Evolutionary conservation across 176 grass and related monocot species (phyloP), one percentile per base, ranked within the genome.

Genomic region (Microstegium vimineum): DNA sequence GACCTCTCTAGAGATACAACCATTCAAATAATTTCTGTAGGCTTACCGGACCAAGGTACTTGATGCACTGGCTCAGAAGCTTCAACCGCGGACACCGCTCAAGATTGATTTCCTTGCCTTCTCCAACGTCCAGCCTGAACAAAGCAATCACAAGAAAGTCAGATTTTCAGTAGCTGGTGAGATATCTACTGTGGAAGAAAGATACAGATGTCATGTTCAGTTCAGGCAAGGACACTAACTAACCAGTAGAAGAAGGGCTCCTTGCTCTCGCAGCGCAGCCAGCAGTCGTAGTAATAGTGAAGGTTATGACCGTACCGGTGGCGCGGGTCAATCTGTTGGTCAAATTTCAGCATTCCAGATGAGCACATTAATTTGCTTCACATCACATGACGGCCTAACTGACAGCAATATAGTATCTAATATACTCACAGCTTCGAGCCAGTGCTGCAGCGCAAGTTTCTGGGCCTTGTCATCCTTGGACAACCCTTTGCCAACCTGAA

Each of bases 191-290:
- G n/a, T n/a, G n/a, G 60, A 82, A 54, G 60, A 82, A n/a, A 42
- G 25, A 22, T 62, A 3, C 5, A 78, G 22, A 46, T 11, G 5
- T 2, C 59, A 61, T 63, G 61, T 27, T 26, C n/a, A 60, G 17
- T 15, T 46, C 34, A 78, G 72, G 49, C n/a, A 62, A 33, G 49
- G 70, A 40, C 28, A 73, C 74, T 56, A n/a, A n/a, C n/a, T n/a
- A 45, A 98, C 96, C 96, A 99, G 85, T 99, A 99, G 78, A 99
- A 99, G 85, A 99, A 99, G 1, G 96, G 93, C 35, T 99, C 90
- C 79, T 90, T 99, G 93, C 96, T 95, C 43, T 99, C 87, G 20
- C 87, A 94, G 28, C 43, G 69, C 65, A 95, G 83, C 96, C 96
- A 99, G 80, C 83, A 89, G 62, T 95, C 93, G 42, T 99, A 99